phyloP scores from a whole-genome alignment of 495 filamentous ascomycete genomes.

The Xylaria palmicola region DNA sequence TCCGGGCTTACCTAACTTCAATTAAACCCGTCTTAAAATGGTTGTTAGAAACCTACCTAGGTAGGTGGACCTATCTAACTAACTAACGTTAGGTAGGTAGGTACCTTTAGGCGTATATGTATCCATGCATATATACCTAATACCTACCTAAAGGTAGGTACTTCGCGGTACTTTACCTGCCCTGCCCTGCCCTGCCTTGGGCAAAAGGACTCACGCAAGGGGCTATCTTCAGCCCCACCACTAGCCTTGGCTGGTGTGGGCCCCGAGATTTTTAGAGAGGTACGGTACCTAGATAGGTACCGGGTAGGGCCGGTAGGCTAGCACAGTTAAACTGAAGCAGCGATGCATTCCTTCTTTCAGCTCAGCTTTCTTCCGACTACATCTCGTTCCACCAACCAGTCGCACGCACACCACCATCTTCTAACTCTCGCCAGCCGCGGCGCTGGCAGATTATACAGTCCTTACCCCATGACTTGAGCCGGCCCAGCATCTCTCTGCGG shows the following conservation, averaged over 20 bases:
- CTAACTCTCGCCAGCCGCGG: slow-evolving; percentile 34
- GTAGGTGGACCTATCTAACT: not conserved
- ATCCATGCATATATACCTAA: no score
- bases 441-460: slow-evolving; percentile 38
- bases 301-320: not conserved
- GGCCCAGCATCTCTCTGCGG: slow-evolving; percentile 12
- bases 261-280: no score
- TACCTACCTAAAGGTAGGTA: not conserved
- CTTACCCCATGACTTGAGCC: slow-evolving; percentile 28
- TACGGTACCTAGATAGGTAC: not conserved
- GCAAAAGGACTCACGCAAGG: no score
- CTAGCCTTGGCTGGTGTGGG: no score
- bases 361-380: slow-evolving; percentile 25
- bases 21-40: not conserved
- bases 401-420: slow-evolving; percentile 9
- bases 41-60: not conserved
- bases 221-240: no score
- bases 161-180: not conserved
- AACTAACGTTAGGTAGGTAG: not conserved
- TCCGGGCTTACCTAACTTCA: no score
- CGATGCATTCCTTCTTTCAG: no score
- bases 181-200: no score
- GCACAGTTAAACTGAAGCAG: no score
- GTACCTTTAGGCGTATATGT: not conserved
- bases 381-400: slow-evolving; percentile 17